phyloP scores from a whole-genome alignment of 2,329 filamentous ascomycete species.

The Penicillium paneum region DNA sequence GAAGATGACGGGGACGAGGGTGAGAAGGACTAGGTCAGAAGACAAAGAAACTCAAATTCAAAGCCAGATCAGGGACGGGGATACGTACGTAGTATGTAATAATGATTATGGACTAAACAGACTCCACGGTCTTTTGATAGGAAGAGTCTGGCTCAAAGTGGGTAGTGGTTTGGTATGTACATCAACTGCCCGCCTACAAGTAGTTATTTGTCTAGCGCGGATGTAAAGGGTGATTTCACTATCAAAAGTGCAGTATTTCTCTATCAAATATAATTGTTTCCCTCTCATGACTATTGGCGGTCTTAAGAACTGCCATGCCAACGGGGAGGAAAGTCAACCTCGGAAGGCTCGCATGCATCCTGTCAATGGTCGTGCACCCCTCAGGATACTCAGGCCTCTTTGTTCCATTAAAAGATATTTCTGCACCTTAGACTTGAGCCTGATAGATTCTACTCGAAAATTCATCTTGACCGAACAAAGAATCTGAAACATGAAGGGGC shows the following conservation, averaged over 20 bases:
- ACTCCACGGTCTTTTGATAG: neutral
- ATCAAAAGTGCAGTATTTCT: neutral
- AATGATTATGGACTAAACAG: neutral
- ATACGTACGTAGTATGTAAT: neutral
- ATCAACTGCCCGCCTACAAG: neutral
- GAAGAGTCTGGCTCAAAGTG: neutral
- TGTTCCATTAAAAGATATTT: neutral
- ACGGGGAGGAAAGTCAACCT: neutral
- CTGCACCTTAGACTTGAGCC: neutral
- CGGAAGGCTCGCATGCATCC: neutral
- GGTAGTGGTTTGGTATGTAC: neutral
- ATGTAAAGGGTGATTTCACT: too few relatives aligned
- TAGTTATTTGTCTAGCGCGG: neutral
- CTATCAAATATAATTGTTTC: neutral
- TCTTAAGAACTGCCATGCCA: neutral
- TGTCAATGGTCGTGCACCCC: too few relatives aligned
- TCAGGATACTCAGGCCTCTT: neutral
- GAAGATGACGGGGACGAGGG: neutral
- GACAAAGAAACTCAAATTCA: constrained; percentile 2
- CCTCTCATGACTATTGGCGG: neutral
- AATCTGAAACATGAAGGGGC: neutral
- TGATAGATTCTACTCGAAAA: neutral
- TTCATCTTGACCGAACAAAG: neutral
- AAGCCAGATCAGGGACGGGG: neutral
- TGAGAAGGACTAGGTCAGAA: neutral